A percentile compares a stretch with the other conserved stretches of the same genome.
phyloP scores from a whole-genome alignment of 2,329 filamentous ascomycete species.

The Ascochyta clinopodiicola region DNA sequence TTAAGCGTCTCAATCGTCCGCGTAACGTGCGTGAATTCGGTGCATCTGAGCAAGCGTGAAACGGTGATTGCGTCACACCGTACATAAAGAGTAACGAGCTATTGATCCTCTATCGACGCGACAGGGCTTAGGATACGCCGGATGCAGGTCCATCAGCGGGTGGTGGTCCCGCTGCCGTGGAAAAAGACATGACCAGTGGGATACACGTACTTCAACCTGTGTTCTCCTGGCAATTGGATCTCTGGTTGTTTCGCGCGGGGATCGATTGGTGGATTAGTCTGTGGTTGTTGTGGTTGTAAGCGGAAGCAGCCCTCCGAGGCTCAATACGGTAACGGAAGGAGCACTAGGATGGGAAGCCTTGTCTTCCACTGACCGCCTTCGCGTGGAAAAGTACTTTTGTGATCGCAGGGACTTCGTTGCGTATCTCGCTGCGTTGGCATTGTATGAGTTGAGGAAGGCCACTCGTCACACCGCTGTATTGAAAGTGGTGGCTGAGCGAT shows the following conservation, averaged over 20 bases:
- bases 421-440: constrained; percentile 13
- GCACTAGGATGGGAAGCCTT: constrained; percentile 27
- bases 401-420: constrained; percentile 19
- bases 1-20: neutral
- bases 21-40: neutral
- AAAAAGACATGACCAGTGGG: constrained; percentile 19
- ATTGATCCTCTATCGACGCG: constrained; percentile 5
- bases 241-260: neutral
- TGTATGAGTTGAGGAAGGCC: constrained; percentile 1
- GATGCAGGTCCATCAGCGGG: constrained; percentile 28
- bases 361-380: constrained; percentile 32
- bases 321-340: constrained; percentile 24
- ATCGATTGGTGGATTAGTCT: neutral
- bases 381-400: constrained; percentile 10
- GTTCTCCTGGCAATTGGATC: constrained; percentile 9
- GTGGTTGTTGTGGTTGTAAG: constrained; percentile 4
- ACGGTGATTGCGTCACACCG: neutral
- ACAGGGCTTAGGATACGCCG: constrained; percentile 11
- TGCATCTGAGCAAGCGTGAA: neutral
- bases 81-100: neutral
- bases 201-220: constrained; percentile 15
- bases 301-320: constrained; percentile 33
- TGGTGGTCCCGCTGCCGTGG: constrained; percentile 21
- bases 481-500: constrained; percentile 5
- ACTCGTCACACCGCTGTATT: constrained; percentile 25